Evolutionary conservation across 2,329 filamentous ascomycete species (phyloP).

Genomic region (Lecanoromycetidae sp.): DNA sequence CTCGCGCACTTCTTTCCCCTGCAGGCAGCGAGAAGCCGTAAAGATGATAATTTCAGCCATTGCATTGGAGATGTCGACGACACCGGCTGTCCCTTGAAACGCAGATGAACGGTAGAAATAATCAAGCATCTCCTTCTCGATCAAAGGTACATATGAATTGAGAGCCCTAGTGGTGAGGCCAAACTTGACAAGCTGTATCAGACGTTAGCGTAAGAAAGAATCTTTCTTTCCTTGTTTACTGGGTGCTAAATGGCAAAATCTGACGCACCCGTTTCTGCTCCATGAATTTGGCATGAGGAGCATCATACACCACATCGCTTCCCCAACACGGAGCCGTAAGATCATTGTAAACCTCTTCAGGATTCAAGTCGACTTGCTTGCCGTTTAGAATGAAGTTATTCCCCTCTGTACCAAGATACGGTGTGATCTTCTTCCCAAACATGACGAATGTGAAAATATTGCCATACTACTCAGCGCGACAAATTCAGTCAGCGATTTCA

Average conservation of each 20-base stretch:
- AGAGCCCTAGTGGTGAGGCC: conserved; percentile 51
- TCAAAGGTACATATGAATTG: conserved; percentile 62
- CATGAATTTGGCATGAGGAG: conserved; percentile 83
- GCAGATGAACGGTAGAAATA: conserved; percentile 57
- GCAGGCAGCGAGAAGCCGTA: conserved; percentile 75
- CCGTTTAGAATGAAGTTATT: conserved; percentile 90
- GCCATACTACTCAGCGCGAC: conserved; percentile 50
- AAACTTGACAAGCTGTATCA: conserved; percentile 46
- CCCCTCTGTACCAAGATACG: conserved; percentile 66
- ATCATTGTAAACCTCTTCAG: conserved; percentile 78
- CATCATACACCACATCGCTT: conserved; percentile 79
- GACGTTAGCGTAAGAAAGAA: not conserved
- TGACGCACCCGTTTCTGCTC: conserved; percentile 74
- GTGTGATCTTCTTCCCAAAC: conserved; percentile 78
- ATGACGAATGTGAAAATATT: conserved; percentile 83
- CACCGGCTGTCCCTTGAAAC: conserved; percentile 58
- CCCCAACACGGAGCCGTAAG: conserved; percentile 63
- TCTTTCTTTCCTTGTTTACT: not conserved
- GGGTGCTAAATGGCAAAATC: not conserved
- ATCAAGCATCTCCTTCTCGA: conserved; percentile 58
- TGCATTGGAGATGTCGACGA: conserved; percentile 58
- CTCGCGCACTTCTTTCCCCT: conserved; percentile 70
- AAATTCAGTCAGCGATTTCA: not conserved
- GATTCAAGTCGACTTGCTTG: conserved; percentile 77
- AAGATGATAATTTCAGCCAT: conserved; percentile 84